Evolutionary conservation across 1,139 yeast species (phyloP), one percentile per base, ranked within the genome.

Genomic region (Wickerhamomyces sp.): DNA sequence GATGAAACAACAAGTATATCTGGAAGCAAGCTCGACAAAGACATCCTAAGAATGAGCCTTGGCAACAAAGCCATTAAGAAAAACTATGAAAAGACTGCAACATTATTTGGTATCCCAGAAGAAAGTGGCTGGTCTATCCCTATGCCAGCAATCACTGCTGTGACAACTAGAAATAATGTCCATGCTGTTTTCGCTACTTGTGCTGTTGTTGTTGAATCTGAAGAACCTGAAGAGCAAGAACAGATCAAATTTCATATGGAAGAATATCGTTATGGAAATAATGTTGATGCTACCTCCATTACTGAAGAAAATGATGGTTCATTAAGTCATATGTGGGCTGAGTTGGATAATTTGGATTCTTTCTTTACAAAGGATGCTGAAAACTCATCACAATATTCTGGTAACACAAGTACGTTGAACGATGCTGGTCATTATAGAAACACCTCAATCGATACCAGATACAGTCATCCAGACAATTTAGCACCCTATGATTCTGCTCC

Each of bases 101-200:
- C 97, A 0, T 67, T 92, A 40, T 94, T 89, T 67, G 98, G 98
- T 14, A 81, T 90, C 18, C 98, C 98, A 0, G 96, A 89, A 44
- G 96, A 87, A n/a, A 81, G 82, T 56, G 99, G 99, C 1, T 94
- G 99, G 99, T 82, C 97, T 0, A 81, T 94, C 36, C 95, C 97
- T 2, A 84, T 86, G 92, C 96, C 97, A 0, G 86, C 90, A 0
- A 78, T 86, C 27, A 82, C 95, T 0, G 88, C 97, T 0, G 83
- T 95, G 0, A 76, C 84, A 12, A 87, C 97, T 0, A 69, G 97
- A 48, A 87, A 86, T 57, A 92, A 94, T 56, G 95, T 94, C 2
- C 97, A 92, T 60, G 90, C 97, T 0, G 98, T 92, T 3, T 92
- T 87, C 57, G 81, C 90, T 26, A 87, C 96, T 0, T 90, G 97